Conservation (phyloP, 805 yeast genomes). For the Vanderwaltozyma verrucispora region DNA sequence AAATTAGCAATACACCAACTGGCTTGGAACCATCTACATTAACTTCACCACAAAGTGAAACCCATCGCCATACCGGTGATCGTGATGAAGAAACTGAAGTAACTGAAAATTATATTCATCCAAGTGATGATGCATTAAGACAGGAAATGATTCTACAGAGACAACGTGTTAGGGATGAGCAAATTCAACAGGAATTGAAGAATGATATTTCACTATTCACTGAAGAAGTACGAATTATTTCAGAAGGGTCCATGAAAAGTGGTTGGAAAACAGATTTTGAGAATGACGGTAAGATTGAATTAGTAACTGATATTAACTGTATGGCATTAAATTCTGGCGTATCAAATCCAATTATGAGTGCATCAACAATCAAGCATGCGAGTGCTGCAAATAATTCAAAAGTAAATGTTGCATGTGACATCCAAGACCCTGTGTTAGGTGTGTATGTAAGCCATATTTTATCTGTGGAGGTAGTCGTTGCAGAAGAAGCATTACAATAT, state of each 20-base stretch:
- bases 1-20: slow-evolving; percentile 8
- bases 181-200: slow-evolving; percentile 23
- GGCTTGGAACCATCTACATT: neutral
- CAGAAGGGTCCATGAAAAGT: slow-evolving; percentile 68
- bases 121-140: slow-evolving; percentile 29
- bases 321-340: slow-evolving; percentile 47
- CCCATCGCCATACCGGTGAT: slow-evolving; percentile 1
- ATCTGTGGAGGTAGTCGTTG: slow-evolving; percentile 83
- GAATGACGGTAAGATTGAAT: slow-evolving; percentile 67
- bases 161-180: slow-evolving; percentile 24
- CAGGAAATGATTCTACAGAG: slow-evolving; percentile 25
- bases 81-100: slow-evolving; percentile 25
- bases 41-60: neutral
- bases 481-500: slow-evolving; percentile 65
- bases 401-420: slow-evolving; percentile 60
- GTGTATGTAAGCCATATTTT: slow-evolving; percentile 65
- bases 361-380: slow-evolving; percentile 35
- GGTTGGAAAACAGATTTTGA: slow-evolving; percentile 96
- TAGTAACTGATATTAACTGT: slow-evolving; percentile 61
- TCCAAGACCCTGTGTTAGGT: slow-evolving; percentile 74
- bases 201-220: slow-evolving; percentile 39
- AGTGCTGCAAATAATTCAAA: slow-evolving; percentile 11
- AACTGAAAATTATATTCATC: slow-evolving; percentile 24
- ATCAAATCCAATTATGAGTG: slow-evolving; percentile 35
- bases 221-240: slow-evolving; percentile 66